Evolutionary conservation across 768 basidiomycete genomes (phyloP).

Genomic region (Leucogyrophana mollusca): DNA sequence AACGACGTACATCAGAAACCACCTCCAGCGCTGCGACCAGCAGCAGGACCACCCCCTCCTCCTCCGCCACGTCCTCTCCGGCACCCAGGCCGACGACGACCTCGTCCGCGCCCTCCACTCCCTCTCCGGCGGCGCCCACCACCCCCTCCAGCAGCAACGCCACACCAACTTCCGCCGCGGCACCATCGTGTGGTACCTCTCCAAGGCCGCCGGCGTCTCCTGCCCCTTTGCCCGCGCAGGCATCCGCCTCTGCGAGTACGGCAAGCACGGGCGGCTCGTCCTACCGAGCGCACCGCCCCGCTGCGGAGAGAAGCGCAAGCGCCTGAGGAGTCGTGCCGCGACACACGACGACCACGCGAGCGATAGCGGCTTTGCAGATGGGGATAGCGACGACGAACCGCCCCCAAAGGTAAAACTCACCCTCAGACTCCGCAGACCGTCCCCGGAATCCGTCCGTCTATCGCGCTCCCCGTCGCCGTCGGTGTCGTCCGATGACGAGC

Average conservation of each 20-base stretch:
- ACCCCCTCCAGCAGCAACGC: slow-evolving; percentile 38
- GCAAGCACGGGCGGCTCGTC: slow-evolving; percentile 43
- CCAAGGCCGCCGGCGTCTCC: slow-evolving; percentile 68
- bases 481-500: slow-evolving; percentile 40
- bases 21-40: slow-evolving; percentile 66
- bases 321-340: slow-evolving; percentile 31
- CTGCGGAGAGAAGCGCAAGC: slow-evolving; percentile 48
- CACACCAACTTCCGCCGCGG: slow-evolving; percentile 75
- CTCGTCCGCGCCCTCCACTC: slow-evolving; percentile 71
- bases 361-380: slow-evolving; percentile 21
- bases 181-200: slow-evolving; percentile 81
- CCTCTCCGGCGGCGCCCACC: slow-evolving; percentile 61
- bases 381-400: slow-evolving; percentile 31
- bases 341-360: slow-evolving; percentile 16
- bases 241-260: slow-evolving; percentile 70
- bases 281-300: no score
- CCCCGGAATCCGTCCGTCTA: slow-evolving; percentile 23
- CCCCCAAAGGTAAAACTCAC: slow-evolving; percentile 70
- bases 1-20: slow-evolving; percentile 77
- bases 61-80: slow-evolving; percentile 68
- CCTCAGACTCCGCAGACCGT: slow-evolving; percentile 53
- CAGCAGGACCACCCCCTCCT: slow-evolving; percentile 76
- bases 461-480: slow-evolving; percentile 13
- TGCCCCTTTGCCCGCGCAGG: slow-evolving; percentile 76
- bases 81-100: slow-evolving; percentile 71